Base-by-base conservation (phyloP, 2,329 filamentous ascomycete genomes). In the Dactylellina haptotyla region DNA sequence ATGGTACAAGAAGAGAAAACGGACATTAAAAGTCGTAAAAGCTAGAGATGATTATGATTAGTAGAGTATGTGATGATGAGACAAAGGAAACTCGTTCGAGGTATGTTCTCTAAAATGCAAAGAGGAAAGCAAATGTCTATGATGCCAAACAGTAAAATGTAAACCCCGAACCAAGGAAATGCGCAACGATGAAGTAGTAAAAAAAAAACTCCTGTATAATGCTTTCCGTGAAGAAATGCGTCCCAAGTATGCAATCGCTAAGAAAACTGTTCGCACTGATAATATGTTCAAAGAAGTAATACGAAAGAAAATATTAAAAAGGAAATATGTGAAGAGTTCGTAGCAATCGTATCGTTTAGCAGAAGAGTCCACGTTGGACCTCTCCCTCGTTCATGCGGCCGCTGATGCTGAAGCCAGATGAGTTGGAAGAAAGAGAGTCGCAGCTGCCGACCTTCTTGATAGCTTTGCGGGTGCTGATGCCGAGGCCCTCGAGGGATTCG, bases 401-500 rank as follows among this genome's bases (percentile, higher is more conserved):
- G 25, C 37, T 66, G 26, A 73, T 66, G 61, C 69, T 73, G 56
- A 73, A 73, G 61, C 69, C 69, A 32, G 69, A 73, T 8, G 69
- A 73, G 48, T 73, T 73, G 18, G 69, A 73, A 18, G 69, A 73
- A 25, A 73, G 56, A 12, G 69, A 73, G 48, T 73, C 69, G 39
- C 58, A 73, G 54, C 69, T 73, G 45, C 69, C 69, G 32, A 73
- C 69, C 25, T 73, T 73, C 61, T 73, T 73, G 48, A 73, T 73
- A 18, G 69, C 69, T 28, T 73, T 73, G 54, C 75, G 69, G 9
- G 76, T 76, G 61, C 66, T 75, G 64, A 77, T 75, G 9, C 77
- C 77, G 46, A 77, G 59, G 14, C 75, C 75, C 30, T 75, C 76
- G 45, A 78, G 62, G 0, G 75, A 75, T 25, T 76, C 75, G 65